Evolutionary conservation across 495 filamentous ascomycete genomes (phyloP).

Genomic region (Hyaloscypha bicolor): DNA sequence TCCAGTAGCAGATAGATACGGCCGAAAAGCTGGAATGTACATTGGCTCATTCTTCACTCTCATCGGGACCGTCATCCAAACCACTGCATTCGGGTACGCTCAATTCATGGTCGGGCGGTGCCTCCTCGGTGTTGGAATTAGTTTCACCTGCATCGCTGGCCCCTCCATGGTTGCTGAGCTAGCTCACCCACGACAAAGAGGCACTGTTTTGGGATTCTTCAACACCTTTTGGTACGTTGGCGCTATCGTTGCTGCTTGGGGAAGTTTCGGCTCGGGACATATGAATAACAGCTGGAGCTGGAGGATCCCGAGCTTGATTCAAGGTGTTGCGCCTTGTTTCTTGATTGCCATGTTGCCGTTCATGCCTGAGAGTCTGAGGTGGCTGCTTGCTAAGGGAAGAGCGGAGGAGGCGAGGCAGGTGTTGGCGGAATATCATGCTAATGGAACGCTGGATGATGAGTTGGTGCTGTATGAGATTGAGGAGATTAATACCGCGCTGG

Average conservation of each 20-base stretch:
- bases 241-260: not conserved
- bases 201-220: constrained; percentile 36
- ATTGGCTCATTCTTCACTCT: constrained; percentile 50
- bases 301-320: constrained; percentile 51
- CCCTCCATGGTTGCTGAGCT: constrained; percentile 53
- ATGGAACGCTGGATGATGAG: constrained; percentile 3
- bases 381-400: constrained; percentile 17
- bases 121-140: constrained; percentile 65
- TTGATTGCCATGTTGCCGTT: constrained; percentile 9
- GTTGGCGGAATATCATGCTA: constrained; percentile 49
- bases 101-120: constrained; percentile 72
- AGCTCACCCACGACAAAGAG: constrained; percentile 68
- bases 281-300: constrained; percentile 40
- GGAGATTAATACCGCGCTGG: constrained; percentile 44
- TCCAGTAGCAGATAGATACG: constrained; percentile 34
- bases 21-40: constrained; percentile 50
- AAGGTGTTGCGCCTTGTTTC: constrained; percentile 35
- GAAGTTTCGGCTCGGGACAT: not conserved
- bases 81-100: constrained; percentile 30
- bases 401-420: constrained; percentile 38
- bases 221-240: constrained; percentile 33
- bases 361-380: constrained; percentile 37
- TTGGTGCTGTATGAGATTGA: constrained; percentile 47
- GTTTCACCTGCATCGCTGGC: constrained; percentile 30
- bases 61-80: constrained; percentile 49